phyloP scores from a whole-genome alignment of 2,329 filamentous ascomycete species.

The Pyricularia pennisetigena region DNA sequence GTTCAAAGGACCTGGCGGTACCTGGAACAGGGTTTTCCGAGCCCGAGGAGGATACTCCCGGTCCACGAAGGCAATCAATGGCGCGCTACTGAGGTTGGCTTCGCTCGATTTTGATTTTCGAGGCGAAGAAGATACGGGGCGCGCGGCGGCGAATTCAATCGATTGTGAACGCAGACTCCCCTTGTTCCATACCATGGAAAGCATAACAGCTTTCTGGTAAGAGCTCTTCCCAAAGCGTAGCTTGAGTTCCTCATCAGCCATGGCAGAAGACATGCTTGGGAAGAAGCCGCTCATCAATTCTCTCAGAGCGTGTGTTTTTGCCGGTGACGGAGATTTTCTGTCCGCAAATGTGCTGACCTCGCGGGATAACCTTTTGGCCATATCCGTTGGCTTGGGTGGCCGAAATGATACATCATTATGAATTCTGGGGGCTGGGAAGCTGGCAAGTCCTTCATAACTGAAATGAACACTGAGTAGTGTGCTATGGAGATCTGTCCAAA shows the following conservation, averaged over 20 bases:
- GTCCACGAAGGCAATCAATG: slow-evolving; percentile 37
- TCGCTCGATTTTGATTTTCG: not conserved
- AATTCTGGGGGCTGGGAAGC: not conserved
- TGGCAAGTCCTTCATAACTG: not conserved
- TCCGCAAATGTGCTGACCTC: slow-evolving; percentile 25
- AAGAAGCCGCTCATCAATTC: slow-evolving; percentile 35
- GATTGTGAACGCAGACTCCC: slow-evolving; percentile 18
- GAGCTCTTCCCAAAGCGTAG: slow-evolving; percentile 37
- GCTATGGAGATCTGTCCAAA: slow-evolving; percentile 44
- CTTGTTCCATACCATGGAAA: slow-evolving; percentile 38
- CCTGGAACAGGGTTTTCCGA: slow-evolving; percentile 35
- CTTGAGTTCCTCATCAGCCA: slow-evolving; percentile 29
- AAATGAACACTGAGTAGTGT: not conserved
- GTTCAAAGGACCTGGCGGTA: slow-evolving; percentile 27
- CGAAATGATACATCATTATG: slow-evolving; percentile 6
- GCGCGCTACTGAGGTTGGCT: slow-evolving; percentile 14
- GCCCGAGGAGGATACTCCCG: slow-evolving; percentile 34
- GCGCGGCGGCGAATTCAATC: slow-evolving; percentile 25
- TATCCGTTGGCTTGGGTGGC: slow-evolving; percentile 23
- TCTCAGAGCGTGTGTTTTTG: slow-evolving; percentile 30
- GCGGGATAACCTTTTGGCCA: slow-evolving; percentile 30
- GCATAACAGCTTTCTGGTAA: slow-evolving; percentile 34
- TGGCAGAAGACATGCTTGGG: slow-evolving; percentile 20
- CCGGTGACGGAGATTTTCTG: slow-evolving; percentile 25
- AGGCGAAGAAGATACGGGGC: slow-evolving; percentile 19